Conservation (phyloP, 139 green algal species). For the Auxenochlorella protothecoides region DNA sequence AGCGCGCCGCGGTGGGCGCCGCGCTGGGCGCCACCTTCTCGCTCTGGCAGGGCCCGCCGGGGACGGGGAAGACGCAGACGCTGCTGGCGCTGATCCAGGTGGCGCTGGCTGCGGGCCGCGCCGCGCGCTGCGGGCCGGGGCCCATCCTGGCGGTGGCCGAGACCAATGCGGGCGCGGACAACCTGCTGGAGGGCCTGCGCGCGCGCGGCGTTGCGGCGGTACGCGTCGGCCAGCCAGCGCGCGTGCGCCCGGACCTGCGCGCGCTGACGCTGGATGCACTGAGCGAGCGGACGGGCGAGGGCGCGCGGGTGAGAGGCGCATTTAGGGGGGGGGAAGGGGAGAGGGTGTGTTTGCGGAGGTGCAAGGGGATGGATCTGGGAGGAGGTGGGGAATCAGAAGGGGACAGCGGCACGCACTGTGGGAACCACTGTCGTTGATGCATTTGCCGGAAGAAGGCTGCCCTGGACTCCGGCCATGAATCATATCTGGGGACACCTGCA, state of each 20-base stretch:
- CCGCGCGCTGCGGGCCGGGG: neutral
- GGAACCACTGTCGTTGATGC: no score
- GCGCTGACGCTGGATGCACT: constrained; percentile 46
- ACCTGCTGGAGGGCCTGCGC: constrained; percentile 74
- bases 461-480: no score
- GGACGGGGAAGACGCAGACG: constrained; percentile 79
- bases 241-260: constrained; percentile 31
- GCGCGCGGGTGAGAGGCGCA: constrained; percentile 24
- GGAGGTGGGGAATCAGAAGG: no score
- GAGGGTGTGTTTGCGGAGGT: neutral
- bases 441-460: no score
- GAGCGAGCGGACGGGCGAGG: constrained; percentile 28
- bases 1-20: constrained; percentile 42
- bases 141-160: constrained; percentile 55
- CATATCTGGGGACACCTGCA: no score
- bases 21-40: constrained; percentile 51
- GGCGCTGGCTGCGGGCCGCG: neutral
- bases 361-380: neutral
- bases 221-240: constrained; percentile 52
- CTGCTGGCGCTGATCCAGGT: constrained; percentile 57
- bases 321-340: no score
- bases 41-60: constrained; percentile 66
- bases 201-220: constrained; percentile 47
- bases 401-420: no score
- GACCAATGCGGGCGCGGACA: constrained; percentile 84